Evolutionary conservation across 495 filamentous ascomycete genomes (phyloP), one percentile per base, ranked within the genome.

Genomic region (Podospora fimiseda): DNA sequence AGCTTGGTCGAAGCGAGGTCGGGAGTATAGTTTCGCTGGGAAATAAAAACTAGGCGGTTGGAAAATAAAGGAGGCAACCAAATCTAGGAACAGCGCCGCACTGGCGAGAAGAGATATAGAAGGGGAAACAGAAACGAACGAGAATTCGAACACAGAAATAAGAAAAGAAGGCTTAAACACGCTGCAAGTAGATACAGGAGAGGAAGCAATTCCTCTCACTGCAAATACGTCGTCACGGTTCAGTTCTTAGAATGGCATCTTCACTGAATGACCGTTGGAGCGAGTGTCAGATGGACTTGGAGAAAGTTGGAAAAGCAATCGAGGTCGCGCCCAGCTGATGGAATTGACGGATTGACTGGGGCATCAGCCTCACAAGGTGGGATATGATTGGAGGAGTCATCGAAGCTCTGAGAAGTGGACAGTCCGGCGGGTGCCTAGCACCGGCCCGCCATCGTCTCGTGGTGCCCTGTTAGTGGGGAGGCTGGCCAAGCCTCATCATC

Each of bases 231-330:
- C 6, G n/a, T 20, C 43, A 36, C 19, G 42, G 11, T 48, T 53
- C 45, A 52, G 49, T 33, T n/a, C n/a, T 44, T 33, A 37, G 42
- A 60, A 30, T 21, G 57, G 49, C 58, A 60, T 60, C 36, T 38
- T 57, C 43, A 52, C 51, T 52, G 56, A 53, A 62, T 63, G 61
- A 67, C 60, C 62, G 53, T 40, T 58, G 48, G 50, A 56, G 56
- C 53, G 44, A 51, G 41, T 53, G 68, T 70, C 68, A 70, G 68
- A 70, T 69, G 68, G 51, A 47, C 65, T 49, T 50, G 57, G 60
- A 60, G 54, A n/a, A 61, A 53, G 51, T 50, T 19, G 56, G 50
- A 58, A 36, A 53, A 59, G 49, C 53, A 39, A 46, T 55, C 44
- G 44, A 56, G 52, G 52, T 40, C 16, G 58, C 51, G 62, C 59